phyloP scores from a whole-genome alignment of 345 rosid species.

The Eucalyptus urophylla region DNA sequence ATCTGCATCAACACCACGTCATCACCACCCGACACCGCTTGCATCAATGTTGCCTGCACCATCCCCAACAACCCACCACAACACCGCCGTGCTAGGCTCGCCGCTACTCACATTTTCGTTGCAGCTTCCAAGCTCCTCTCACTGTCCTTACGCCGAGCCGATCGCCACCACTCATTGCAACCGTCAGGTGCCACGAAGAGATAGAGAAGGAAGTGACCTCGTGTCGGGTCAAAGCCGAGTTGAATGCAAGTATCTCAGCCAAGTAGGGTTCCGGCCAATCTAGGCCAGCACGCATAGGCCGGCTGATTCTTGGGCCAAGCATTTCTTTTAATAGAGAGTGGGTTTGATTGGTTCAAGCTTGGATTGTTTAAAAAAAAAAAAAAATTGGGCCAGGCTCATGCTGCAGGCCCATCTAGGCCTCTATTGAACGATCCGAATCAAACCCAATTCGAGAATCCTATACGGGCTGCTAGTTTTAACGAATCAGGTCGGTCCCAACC shows the following conservation, averaged over 20 bases:
- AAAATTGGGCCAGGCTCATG: rapidly evolving
- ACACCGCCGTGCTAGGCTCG: rapidly evolving
- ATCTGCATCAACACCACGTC: too few species aligned
- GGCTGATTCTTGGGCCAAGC: rapidly evolving
- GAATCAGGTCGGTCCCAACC: rapidly evolving
- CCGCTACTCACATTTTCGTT: rapidly evolving
- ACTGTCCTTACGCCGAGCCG: rapidly evolving
- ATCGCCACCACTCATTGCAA: rapidly evolving
- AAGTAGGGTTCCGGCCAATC: too few species aligned
- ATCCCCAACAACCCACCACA: rapidly evolving
- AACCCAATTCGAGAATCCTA: too few species aligned
- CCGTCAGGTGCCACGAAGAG: rapidly evolving
- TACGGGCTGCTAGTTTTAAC: rapidly evolving
- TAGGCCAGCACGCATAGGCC: too few species aligned
- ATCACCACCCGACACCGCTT: too few species aligned
- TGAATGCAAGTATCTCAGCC: rapidly evolving
- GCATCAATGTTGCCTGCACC: too few species aligned
- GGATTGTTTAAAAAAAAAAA: too few species aligned
- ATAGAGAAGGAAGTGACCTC: too few species aligned
- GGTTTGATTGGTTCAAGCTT: too few species aligned
- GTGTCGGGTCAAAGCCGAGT: rapidly evolving
- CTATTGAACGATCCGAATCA: rapidly evolving
- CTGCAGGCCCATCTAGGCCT: too few species aligned
- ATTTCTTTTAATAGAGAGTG: too few species aligned
- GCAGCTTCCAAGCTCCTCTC: too few species aligned